A percentile compares a stretch with the other conserved stretches of the same genome.
Evolutionary conservation across 176 grass and related monocot species (phyloP).

Genomic region (Pharus latifolius): DNA sequence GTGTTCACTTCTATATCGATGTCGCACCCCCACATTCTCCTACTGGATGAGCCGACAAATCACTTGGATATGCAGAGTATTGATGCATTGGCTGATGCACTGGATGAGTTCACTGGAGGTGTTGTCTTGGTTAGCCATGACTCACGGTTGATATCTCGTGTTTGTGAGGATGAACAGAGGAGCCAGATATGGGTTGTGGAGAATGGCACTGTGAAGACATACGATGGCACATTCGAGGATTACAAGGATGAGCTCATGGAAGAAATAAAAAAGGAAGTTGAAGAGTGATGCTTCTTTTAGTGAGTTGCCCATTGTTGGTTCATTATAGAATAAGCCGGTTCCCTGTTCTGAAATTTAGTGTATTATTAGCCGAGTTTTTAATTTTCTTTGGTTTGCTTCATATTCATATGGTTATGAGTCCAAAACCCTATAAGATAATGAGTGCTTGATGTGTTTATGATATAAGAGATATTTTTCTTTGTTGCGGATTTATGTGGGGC

Average conservation of each 20-base stretch:
- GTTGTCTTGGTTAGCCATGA: constrained; percentile 94
- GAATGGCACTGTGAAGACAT: constrained; percentile 78
- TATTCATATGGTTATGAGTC: constrained; percentile 15
- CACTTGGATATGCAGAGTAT: constrained; percentile 99
- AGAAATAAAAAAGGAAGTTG: constrained; percentile 91
- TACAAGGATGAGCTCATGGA: constrained; percentile 92
- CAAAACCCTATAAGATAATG: constrained; percentile 10
- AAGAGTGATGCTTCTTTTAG: constrained; percentile 37
- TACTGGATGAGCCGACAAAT: constrained; percentile 96
- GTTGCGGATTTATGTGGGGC: not conserved
- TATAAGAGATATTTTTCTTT: constrained; percentile 6
- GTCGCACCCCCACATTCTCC: constrained; percentile 84
- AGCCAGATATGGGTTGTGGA: constrained; percentile 97
- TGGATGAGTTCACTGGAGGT: constrained; percentile 92
- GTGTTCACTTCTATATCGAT: constrained; percentile 99
- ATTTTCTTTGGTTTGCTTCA: constrained; percentile 21
- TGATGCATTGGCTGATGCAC: constrained; percentile 79
- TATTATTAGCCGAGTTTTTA: not conserved
- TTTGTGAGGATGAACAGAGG: constrained; percentile 79
- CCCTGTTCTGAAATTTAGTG: constrained; percentile 22
- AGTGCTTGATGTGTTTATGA: constrained; percentile 9
- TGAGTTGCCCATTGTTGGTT: constrained; percentile 27
- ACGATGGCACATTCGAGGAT: constrained; percentile 71
- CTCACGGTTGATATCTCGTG: constrained; percentile 77
- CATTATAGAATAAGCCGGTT: constrained; percentile 25